Conservation (phyloP, 2,329 filamentous ascomycete genomes). For the Chaetomium sp. region DNA sequence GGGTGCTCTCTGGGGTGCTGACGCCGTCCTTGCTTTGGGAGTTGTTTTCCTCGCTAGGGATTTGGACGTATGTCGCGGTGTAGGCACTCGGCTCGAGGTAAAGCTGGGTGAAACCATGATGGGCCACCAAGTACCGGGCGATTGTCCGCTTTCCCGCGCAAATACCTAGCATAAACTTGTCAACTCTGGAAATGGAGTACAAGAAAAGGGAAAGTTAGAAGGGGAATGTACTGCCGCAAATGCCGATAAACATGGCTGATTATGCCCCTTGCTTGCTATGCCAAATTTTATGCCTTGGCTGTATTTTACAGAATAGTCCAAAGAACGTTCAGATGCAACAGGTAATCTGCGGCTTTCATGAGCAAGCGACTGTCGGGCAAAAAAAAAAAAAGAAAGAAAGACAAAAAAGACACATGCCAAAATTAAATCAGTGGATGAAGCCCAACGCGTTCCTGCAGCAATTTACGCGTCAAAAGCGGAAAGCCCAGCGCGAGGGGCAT, state of each 20-base stretch:
- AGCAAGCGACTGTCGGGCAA: too few species aligned
- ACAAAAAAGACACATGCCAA: too few species aligned
- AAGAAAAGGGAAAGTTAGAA: background rate
- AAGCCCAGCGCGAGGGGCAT: constrained; percentile 18
- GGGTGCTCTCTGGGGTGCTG: background rate
- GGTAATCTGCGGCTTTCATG: too few species aligned
- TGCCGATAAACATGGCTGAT: constrained; percentile 66
- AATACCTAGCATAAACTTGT: constrained; percentile 54
- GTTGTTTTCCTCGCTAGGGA: too few species aligned
- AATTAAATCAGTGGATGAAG: background rate
- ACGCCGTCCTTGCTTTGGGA: background rate
- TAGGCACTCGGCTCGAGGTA: constrained; percentile 40
- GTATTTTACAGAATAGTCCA: background rate
- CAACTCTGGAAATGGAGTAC: constrained; percentile 7
- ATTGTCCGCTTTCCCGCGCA: constrained; percentile 91
- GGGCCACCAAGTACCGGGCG: constrained; percentile 76
- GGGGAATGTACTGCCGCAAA: constrained; percentile 58
- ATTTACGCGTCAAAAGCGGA: constrained; percentile 12
- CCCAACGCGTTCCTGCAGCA: constrained; percentile 19
- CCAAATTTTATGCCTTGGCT: background rate
- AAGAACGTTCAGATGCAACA: too few species aligned
- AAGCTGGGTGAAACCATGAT: constrained; percentile 74
- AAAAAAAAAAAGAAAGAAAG: too few species aligned
- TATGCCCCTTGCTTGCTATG: too few species aligned
- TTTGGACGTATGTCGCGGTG: background rate